Conservation (phyloP, 2,329 filamentous ascomycete species). For the Mycosphaerella arachidis region DNA sequence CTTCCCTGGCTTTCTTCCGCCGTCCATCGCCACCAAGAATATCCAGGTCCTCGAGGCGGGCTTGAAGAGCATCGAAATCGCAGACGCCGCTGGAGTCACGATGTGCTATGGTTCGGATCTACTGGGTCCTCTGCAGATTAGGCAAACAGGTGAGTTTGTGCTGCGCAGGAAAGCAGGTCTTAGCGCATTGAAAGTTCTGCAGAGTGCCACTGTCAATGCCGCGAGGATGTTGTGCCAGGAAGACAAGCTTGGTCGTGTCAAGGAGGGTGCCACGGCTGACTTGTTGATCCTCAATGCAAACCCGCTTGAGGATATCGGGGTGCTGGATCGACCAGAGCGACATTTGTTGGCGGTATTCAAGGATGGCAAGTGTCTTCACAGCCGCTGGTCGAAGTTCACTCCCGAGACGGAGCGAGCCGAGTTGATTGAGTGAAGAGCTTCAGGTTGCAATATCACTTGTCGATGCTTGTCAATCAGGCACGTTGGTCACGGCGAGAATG, state of each 20-base stretch:
- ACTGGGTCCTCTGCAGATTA: slow-evolving; percentile 46
- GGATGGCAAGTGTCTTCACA: slow-evolving; percentile 47
- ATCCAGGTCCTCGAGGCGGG: slow-evolving; percentile 46
- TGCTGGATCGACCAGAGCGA: slow-evolving; percentile 48
- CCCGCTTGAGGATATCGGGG: slow-evolving; percentile 52
- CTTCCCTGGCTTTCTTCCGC: slow-evolving; percentile 43
- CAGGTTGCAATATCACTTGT: neutral
- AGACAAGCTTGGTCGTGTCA: slow-evolving; percentile 47
- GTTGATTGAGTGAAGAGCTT: slow-evolving; percentile 12
- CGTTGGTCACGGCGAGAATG: slow-evolving; percentile 12
- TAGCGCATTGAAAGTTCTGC: slow-evolving; percentile 42
- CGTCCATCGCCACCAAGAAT: slow-evolving; percentile 48
- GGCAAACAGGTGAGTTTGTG: slow-evolving; percentile 50
- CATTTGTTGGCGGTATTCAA: slow-evolving; percentile 52
- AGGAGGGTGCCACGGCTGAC: slow-evolving; percentile 50
- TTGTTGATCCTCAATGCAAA: slow-evolving; percentile 50
- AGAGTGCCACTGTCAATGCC: slow-evolving; percentile 50
- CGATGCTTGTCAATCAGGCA: neutral
- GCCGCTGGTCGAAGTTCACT: slow-evolving; percentile 30
- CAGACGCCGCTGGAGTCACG: slow-evolving; percentile 49
- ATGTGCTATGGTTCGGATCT: slow-evolving; percentile 56
- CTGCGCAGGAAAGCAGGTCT: slow-evolving; percentile 44
- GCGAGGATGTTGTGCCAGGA: slow-evolving; percentile 48
- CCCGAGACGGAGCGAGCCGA: slow-evolving; percentile 16
- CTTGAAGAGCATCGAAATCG: slow-evolving; percentile 46